Percentiles rank a stretch among this genome's conserved stretches.
Evolutionary conservation across 192 early-diverging fungal genomes (phyloP).

Genomic region (Coemansia erecta): DNA sequence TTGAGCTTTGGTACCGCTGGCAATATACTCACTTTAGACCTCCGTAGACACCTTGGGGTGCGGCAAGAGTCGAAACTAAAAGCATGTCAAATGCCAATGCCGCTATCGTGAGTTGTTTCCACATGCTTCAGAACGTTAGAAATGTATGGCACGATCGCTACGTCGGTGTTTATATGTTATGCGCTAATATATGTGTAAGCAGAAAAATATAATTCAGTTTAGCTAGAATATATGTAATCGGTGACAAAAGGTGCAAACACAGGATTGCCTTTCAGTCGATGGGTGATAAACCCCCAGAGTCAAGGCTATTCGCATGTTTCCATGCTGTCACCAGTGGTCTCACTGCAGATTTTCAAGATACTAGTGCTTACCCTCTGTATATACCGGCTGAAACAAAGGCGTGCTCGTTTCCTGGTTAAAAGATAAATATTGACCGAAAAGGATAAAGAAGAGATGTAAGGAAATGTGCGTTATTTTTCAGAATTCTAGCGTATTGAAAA

Average conservation of each 20-base stretch:
- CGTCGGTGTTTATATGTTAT: not conserved
- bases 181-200: not conserved
- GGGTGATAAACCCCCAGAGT: too few species aligned
- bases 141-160: too few species aligned
- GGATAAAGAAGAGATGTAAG: not conserved
- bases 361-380: not conserved
- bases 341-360: too few species aligned
- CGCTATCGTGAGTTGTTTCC: slow-evolving; percentile 42
- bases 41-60: slow-evolving; percentile 8
- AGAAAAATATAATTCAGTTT: too few species aligned
- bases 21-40: slow-evolving; percentile 15
- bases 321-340: too few species aligned
- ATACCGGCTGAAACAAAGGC: not conserved
- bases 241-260: too few species aligned
- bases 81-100: slow-evolving; percentile 40
- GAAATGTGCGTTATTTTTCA: too few species aligned
- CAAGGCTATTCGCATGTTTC: too few species aligned
- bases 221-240: too few species aligned
- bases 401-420: not conserved
- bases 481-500: too few species aligned
- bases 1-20: too few species aligned
- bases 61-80: slow-evolving; percentile 5
- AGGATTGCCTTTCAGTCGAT: too few species aligned
- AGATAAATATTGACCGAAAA: not conserved
- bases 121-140: slow-evolving; percentile 19